Base-by-base conservation (phyloP, 306 rosid species). In the Cucumis sativus region DNA sequence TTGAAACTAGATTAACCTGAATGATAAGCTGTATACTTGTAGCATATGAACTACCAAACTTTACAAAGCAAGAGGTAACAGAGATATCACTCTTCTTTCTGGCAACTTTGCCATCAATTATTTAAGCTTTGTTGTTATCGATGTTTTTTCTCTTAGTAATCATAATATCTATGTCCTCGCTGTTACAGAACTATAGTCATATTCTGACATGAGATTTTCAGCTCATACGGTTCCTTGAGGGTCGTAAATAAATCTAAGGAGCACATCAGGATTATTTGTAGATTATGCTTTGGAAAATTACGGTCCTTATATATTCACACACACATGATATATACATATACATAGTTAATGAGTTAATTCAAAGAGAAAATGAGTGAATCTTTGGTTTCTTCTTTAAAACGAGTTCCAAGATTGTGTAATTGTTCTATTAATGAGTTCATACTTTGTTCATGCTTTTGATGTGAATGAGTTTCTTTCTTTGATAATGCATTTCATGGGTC, bases 1-100 rank as follows among this genome's bases (percentile, higher is more conserved):
- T 49, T 94, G 92, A n/a, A 35, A 77, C 79, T 73, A 80, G 37
- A 54, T 33, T 54, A 74, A 51, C 51, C 76, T 28, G 23, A 72
- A 28, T 28, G 60, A 55, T 55, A 51, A 51, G 75, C n/a, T 69
- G 75, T 69, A 71, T 49, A 71, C 60, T 69, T 71, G 58, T 49
- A 47, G 40, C 16, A 13, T 71, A 45, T 25, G 30, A 71, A 49
- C 35, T 49, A 4, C 14, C 60, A 14, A 14, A 25, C 8, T 71
- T 71, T 23, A 8, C 55, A 10, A 45, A 70, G 11, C 75, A 9
- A 66, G 16, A 70, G 76, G 54, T 47, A 43, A 47, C 40, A 47
- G 25, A 18, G 76, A 45, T 70, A 2, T 6, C n/a, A 43, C 20
- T 45, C 55, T 23, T 45, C n/a, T 12, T 25, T 7, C 20, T 39